These are phyloP conservation scores for Myxozyma neotropica DNA, from an alignment of 805 yeast genomes.

Conservation along the genomic window DNA sequence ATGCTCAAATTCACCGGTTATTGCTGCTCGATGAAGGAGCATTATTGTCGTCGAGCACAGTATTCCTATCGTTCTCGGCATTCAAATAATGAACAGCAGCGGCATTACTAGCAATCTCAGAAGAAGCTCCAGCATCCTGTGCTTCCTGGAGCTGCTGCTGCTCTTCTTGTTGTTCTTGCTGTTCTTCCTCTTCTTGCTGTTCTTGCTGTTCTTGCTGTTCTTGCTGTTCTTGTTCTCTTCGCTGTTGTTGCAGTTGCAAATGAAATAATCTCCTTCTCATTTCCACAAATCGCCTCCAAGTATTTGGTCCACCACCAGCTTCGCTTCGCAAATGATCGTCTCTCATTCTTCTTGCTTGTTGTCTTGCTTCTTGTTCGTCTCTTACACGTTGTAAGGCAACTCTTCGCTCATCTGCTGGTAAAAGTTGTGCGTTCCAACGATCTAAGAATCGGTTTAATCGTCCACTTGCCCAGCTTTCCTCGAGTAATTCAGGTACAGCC, in stretches of 20 bases:
- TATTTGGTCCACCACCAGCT: conserved; percentile 5
- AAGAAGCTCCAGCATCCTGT: neutral
- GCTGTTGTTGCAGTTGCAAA: conserved; percentile 24
- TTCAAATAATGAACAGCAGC: neutral
- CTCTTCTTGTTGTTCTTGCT: no score
- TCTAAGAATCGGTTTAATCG: conserved; percentile 39
- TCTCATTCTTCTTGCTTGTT: conserved; percentile 18
- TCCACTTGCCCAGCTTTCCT: conserved; percentile 20
- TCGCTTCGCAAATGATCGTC: conserved; percentile 26
- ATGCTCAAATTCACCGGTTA: no score
- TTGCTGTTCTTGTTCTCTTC: conserved; percentile 14
- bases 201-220: conserved; percentile 3
- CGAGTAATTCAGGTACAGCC: neutral
- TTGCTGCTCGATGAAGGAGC: no score
- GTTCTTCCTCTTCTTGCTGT: no score
- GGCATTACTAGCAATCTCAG: neutral
- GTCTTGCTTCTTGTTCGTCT: conserved; percentile 37
- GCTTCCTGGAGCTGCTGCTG: no score
- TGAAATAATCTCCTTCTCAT: conserved; percentile 28
- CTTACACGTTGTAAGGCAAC: conserved; percentile 37
- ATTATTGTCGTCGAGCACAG: neutral
- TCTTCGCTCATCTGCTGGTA: conserved; percentile 39
- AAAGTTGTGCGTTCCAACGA: conserved; percentile 40
- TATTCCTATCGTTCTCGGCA: neutral
- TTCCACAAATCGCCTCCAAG: conserved; percentile 34